Evolutionary conservation across 148 eudicot genomes (phyloP), one percentile per base, ranked within the genome.

Genomic region (Suaeda aralocaspica): DNA sequence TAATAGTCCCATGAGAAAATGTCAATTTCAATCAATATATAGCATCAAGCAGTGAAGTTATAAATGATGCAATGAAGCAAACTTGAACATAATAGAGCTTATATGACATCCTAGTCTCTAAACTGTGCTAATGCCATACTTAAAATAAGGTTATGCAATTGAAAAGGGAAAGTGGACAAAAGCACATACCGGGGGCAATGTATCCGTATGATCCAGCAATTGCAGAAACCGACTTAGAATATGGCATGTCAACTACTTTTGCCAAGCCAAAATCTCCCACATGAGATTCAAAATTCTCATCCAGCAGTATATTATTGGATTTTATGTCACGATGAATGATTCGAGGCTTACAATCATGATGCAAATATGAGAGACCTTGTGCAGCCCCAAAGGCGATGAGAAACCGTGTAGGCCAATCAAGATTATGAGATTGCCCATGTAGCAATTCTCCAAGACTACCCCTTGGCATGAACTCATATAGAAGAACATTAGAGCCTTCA

Each of bases 191-290:
- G 58, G 98, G 98, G 57, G 98, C 96, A 74, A 92, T 92, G 83
- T 92, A 92, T 79, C 98, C 98, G 66, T 88, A 92, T 16, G 98
- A 92, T 64, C 98, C 98, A 70, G 98, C 98, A 72, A 92, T 84
- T 34, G 89, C 90, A 58, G 98, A 88, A 86, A 88, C 87, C 49
- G 98, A 90, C 81, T 83, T 87, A 6, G 96, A 85, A 41, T 80
- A 73, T 0, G 98, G 87, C 79, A 87, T 79, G 76, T 90, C 98
- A 34, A 92, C 82, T 67, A 92, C 77, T 83, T 92, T 92, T 2
- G 98, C 98, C 84, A 92, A 73, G 49, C 98, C 96, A 41, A 90
- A 92, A 80, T 92, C 98, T 26, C 94, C 98, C 22, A 92, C 98
- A 66, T 85, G 96, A 25, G 96, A 89, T 69, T 85, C 82, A 41